Evolutionary conservation across 2,329 filamentous ascomycete genomes (phyloP), one percentile per base, ranked within the genome.

Genomic region (Colletotrichum brevisporum): DNA sequence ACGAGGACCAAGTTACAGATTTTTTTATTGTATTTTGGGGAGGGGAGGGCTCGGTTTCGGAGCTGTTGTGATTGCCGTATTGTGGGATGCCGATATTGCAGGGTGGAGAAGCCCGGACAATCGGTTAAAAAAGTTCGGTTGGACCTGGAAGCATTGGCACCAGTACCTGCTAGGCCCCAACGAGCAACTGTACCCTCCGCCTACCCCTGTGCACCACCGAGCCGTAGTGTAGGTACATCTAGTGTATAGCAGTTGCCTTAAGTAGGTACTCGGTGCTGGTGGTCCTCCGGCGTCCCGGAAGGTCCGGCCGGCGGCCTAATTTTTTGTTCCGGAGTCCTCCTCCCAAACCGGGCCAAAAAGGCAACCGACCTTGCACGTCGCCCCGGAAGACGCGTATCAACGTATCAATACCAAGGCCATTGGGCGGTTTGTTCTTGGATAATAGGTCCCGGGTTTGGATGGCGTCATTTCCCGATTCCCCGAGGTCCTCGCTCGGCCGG

Each of bases 61-160:
- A 55, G 21, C 10, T 13, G 24, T 41, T 31, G 53, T 59, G 41
- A 50, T 48, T 54, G 65, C 54, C 43, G 26, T 55, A 59, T 55
- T 65, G 53, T 54, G 65, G 52, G 39, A 68, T 58, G 31, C 66
- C 48, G 54, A 65, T 39, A 59, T 65, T 65, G 47, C 47, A 65
- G 39, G 60, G 41, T 16, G n/a, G 39, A 21, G 39, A 26, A 27
- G 45, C 45, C 26, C 47, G 24, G 26, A 36, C 31, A 36, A 36
- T 36, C 31, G 31, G 31, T 36, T 36, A 36, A 36, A 36, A 36
- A 36, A 10, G 31, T 36, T 36, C 31, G 31, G 31, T 4, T 36
- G 31, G 31, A 24, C 21, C 21, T 24, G 21, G 21, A 24, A 3
- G 21, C 21, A 24, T 24, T 24, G 21, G 21, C 21, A 24, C 21